Percentiles rank a stretch among this genome's conserved stretches.
Evolutionary conservation across 805 yeast species (phyloP).

Genomic region (Candida pseudofarinosa): DNA sequence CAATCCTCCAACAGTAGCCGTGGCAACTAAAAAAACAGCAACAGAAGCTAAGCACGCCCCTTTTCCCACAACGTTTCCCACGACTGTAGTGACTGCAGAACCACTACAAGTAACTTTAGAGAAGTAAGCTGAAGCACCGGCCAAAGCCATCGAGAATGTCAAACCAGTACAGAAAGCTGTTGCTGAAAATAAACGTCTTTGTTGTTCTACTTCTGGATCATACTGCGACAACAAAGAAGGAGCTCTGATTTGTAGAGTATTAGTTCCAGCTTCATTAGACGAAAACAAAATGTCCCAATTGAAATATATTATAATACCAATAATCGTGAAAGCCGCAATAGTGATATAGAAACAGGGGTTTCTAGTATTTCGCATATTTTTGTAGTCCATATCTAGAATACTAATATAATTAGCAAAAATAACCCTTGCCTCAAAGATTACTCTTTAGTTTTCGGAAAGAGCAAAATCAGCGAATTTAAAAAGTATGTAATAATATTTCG

Average conservation of each 20-base stretch:
- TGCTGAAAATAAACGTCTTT: neutral
- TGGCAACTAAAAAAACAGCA: neutral
- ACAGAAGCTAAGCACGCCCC: neutral
- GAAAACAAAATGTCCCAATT: neutral
- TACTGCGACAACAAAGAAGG: neutral
- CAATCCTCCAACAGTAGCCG: neutral
- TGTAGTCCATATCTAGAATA: neutral
- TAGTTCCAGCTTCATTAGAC: neutral
- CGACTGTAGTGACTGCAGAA: neutral
- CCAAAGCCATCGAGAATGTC: neutral
- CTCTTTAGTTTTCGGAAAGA: too few relatives aligned
- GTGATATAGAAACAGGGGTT: neutral
- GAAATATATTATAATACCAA: neutral
- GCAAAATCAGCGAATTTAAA: too few relatives aligned
- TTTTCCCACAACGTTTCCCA: neutral
- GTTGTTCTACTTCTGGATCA: neutral
- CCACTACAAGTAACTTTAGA: neutral
- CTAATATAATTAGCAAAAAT: too few relatives aligned
- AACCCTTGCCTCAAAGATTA: too few relatives aligned
- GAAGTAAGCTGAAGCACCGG: neutral
- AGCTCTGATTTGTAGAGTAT: neutral
- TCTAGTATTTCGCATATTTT: neutral
- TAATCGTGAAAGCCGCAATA: neutral
- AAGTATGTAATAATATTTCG: too few relatives aligned
- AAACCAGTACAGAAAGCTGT: neutral